phyloP scores from a whole-genome alignment of 768 basidiomycete genomes.

The Tylopilus subfusipes region DNA sequence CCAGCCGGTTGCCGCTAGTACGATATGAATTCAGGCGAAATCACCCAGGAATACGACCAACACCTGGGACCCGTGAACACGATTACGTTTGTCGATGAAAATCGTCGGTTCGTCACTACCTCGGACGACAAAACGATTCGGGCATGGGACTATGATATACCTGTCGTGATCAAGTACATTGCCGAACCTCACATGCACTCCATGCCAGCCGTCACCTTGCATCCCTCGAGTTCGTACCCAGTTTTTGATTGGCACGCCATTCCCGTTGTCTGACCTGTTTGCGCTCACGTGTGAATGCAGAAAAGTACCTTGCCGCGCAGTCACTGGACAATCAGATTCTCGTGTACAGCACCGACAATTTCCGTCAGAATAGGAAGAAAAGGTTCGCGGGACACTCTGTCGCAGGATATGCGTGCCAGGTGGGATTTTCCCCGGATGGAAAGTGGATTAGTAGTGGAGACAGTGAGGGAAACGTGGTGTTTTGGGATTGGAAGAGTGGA shows the following conservation, averaged over 20 bases:
- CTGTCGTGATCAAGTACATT: slow-evolving; percentile 99
- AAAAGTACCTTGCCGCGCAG: slow-evolving; percentile 96
- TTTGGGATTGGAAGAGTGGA: slow-evolving; percentile 99
- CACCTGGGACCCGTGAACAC: slow-evolving; percentile 98
- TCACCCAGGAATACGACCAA: slow-evolving; percentile 98
- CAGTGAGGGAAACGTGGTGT: slow-evolving; percentile 90
- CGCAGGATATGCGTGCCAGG: slow-evolving; percentile 95
- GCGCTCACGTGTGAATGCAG: slow-evolving; percentile 36
- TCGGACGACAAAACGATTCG: slow-evolving; percentile 99
- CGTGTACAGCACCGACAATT: slow-evolving; percentile 95
- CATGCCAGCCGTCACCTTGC: slow-evolving; percentile 96
- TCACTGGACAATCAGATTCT: slow-evolving; percentile 98
- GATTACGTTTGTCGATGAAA: slow-evolving; percentile 98
- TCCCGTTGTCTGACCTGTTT: slow-evolving; percentile 16
- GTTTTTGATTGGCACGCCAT: slow-evolving; percentile 4
- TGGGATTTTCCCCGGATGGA: slow-evolving; percentile 97
- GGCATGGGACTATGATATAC: slow-evolving; percentile 99
- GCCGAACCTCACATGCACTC: slow-evolving; percentile 99
- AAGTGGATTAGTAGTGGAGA: slow-evolving; percentile 98
- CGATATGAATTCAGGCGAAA: slow-evolving; percentile 92
- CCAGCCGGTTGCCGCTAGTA: slow-evolving; percentile 50
- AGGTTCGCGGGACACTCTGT: slow-evolving; percentile 96
- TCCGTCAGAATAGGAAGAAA: slow-evolving; percentile 98
- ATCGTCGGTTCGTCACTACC: slow-evolving; percentile 94
- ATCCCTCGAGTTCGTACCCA: slow-evolving; percentile 79